Evolutionary conservation across 108 stramenopile species (phyloP).

Genomic region (Hondaea fermentalgiana): DNA sequence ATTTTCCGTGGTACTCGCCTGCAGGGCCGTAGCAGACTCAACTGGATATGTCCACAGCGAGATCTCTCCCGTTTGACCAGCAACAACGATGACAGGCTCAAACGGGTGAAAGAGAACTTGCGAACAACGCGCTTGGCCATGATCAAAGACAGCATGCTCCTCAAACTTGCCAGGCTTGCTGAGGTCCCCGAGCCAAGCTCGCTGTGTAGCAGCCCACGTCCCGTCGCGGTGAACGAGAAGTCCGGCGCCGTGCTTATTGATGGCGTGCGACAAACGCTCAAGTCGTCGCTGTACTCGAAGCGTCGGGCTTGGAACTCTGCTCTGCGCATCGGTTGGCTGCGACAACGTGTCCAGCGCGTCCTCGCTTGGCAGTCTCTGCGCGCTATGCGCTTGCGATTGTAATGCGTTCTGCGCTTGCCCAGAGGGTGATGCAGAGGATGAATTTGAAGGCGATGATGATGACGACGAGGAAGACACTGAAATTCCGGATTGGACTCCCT

Average conservation of each 20-base stretch:
- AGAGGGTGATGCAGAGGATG: too few species aligned
- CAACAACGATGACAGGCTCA: conserved; percentile 73
- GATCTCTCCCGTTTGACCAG: conserved; percentile 63
- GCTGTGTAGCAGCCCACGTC: neutral
- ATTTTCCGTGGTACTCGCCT: neutral
- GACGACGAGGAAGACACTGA: too few species aligned
- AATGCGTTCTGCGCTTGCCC: too few species aligned
- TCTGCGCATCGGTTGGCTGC: neutral
- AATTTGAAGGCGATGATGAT: too few species aligned
- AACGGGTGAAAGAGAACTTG: conserved; percentile 80
- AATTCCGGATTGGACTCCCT: too few species aligned
- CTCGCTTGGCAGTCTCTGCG: too few species aligned
- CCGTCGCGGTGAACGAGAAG: neutral
- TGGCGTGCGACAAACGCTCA: neutral
- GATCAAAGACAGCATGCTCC: conserved; percentile 57
- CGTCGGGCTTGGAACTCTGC: neutral
- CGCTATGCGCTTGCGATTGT: too few species aligned
- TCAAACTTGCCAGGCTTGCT: conserved; percentile 58
- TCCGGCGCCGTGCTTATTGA: neutral
- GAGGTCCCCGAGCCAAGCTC: neutral
- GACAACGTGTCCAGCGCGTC: too few species aligned
- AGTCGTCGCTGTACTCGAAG: neutral
- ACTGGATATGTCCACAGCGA: conserved; percentile 66
- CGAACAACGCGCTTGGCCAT: conserved; percentile 57
- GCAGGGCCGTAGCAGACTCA: neutral